Percentiles rank a stretch among this genome's conserved stretches.
Evolutionary conservation across 345 rosid genomes (phyloP).

Genomic region (Citropsis articulata): DNA sequence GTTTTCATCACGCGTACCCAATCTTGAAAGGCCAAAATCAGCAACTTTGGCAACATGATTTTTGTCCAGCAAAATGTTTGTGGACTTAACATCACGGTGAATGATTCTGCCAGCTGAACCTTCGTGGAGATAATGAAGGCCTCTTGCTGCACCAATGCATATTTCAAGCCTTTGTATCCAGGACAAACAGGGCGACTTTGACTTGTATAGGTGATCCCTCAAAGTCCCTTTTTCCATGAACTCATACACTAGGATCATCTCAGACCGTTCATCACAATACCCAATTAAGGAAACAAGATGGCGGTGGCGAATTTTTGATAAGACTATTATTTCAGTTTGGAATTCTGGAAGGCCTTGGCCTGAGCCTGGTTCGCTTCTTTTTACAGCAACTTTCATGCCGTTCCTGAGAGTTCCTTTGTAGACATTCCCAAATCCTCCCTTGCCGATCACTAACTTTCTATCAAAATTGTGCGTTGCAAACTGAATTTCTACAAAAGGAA

Average conservation of each 20-base stretch:
- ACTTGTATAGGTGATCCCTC: background rate
- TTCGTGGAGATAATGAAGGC: background rate
- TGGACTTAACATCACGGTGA: background rate
- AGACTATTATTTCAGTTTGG: conserved; percentile 48
- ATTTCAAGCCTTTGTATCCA: background rate
- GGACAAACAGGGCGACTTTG: background rate
- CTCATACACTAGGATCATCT: background rate
- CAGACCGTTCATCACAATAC: background rate
- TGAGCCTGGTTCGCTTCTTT: conserved; percentile 42
- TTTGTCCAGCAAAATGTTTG: background rate
- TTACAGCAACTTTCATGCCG: conserved; percentile 25
- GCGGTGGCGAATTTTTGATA: conserved; percentile 63
- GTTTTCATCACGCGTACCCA: too few species aligned
- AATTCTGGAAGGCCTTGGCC: conserved; percentile 55
- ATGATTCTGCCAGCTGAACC: background rate
- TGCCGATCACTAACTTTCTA: conserved; percentile 37
- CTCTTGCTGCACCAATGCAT: background rate
- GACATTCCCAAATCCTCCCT: conserved; percentile 55
- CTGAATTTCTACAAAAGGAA: conserved; percentile 40
- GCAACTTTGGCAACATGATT: background rate
- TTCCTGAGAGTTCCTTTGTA: conserved; percentile 26
- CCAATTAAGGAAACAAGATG: conserved; percentile 58
- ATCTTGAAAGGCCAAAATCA: background rate
- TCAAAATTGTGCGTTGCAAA: conserved; percentile 42
- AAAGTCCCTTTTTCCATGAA: background rate